These are phyloP conservation scores for Carex parvula DNA, from an alignment of 176 grass and related monocot species.

Conservation along the genomic window DNA sequence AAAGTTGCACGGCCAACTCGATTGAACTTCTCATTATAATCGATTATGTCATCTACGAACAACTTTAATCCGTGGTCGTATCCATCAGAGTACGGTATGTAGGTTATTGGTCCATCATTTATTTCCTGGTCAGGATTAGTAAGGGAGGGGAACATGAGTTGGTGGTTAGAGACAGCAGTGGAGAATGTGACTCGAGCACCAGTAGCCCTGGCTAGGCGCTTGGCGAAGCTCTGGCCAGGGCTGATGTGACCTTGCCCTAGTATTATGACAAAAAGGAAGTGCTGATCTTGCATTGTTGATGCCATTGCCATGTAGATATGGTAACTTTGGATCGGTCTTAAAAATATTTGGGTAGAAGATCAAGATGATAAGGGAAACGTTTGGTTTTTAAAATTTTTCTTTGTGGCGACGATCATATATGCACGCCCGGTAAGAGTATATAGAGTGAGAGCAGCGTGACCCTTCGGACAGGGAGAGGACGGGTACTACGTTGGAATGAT, in stretches of 20 bases:
- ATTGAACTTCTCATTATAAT: not conserved
- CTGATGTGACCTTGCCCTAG: conserved; percentile 30
- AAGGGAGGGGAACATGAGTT: conserved; percentile 28
- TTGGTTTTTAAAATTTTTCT: not conserved
- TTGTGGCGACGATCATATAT: not conserved
- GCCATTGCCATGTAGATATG: not conserved
- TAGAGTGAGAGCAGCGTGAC: not conserved
- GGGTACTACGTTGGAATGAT: not conserved
- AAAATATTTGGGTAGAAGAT: not conserved
- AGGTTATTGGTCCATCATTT: not conserved
- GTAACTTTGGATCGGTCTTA: not conserved
- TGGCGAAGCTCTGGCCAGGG: conserved; percentile 15
- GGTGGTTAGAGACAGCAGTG: conserved; percentile 31
- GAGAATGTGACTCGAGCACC: conserved; percentile 36
- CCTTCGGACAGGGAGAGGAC: too few relatives aligned
- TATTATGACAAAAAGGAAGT: not conserved
- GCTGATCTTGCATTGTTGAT: not conserved
- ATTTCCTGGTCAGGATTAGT: not conserved
- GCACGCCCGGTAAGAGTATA: not conserved
- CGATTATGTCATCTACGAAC: not conserved
- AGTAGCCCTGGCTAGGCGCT: conserved; percentile 3
- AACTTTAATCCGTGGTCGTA: conserved; percentile 30
- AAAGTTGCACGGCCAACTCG: conserved; percentile 6
- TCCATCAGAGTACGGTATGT: conserved; percentile 44
- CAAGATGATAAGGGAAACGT: not conserved